A percentile compares a stretch with the other conserved stretches of the same genome.
Conservation (phyloP, 164 flowering plant genomes). For the Vitis rupestris region DNA sequence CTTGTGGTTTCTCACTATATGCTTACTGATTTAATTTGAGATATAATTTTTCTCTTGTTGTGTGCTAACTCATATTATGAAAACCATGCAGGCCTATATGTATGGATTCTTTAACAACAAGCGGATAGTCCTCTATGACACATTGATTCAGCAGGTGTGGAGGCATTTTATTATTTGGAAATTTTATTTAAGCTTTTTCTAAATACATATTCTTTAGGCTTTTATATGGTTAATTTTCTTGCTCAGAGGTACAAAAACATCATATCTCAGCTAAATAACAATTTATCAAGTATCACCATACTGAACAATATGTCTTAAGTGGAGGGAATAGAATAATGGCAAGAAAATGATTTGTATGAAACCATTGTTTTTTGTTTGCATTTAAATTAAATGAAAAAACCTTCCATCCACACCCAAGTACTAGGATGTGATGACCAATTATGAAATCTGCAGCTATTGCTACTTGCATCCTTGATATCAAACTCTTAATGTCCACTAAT, state of each 20-base stretch:
- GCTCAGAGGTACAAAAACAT: not conserved
- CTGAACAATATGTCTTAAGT: not conserved
- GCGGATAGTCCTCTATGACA: conserved; percentile 96
- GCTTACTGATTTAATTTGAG: not conserved
- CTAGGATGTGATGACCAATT: no score
- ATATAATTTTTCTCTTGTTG: not conserved
- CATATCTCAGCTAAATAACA: not conserved
- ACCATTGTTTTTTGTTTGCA: not conserved
- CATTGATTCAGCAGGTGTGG: conserved; percentile 92
- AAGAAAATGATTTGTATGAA: not conserved
- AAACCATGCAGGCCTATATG: conserved; percentile 87
- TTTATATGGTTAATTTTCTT: not conserved
- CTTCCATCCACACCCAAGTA: not conserved
- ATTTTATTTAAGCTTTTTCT: not conserved
- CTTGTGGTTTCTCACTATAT: not conserved
- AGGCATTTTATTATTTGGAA: not conserved
- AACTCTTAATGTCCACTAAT: no score
- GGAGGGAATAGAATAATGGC: not conserved
- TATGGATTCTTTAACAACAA: conserved; percentile 98
- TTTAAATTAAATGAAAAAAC: not conserved
- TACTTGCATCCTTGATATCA: no score
- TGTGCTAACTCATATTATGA: conserved; percentile 4
- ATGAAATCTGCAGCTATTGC: no score
- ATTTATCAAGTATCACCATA: no score
- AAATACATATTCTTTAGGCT: not conserved